A percentile compares a stretch with the other conserved stretches of the same genome.
phyloP scores from a whole-genome alignment of 495 filamentous ascomycete genomes.

The Halenospora varia region DNA sequence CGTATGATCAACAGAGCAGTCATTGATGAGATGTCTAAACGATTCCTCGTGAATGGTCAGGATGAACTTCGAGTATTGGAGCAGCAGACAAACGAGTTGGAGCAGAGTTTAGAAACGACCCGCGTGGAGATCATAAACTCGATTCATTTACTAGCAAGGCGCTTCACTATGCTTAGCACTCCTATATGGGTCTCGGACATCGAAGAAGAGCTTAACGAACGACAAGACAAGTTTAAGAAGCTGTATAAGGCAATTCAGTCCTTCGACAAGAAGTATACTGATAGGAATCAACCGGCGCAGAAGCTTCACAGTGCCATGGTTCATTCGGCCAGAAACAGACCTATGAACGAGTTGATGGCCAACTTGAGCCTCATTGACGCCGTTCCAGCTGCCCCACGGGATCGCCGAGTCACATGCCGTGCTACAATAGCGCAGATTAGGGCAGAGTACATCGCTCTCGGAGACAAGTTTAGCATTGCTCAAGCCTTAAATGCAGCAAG shows the following conservation, averaged over 20 bases:
- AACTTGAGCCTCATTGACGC: conserved; percentile 9
- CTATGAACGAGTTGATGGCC: conserved; percentile 12
- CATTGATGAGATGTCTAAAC: conserved; percentile 30
- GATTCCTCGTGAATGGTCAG: conserved; percentile 21
- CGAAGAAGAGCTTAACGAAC: conserved; percentile 11
- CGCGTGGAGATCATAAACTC: conserved; percentile 7
- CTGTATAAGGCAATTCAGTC: conserved; percentile 10
- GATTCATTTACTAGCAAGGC: conserved; percentile 3
- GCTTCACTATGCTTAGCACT: not conserved
- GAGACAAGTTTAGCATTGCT: conserved; percentile 13
- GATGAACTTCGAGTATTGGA: conserved; percentile 18
- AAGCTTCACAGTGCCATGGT: conserved; percentile 25
- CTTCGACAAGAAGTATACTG: conserved; percentile 15
- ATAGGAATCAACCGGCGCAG: conserved; percentile 23
- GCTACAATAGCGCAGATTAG: conserved; percentile 15
- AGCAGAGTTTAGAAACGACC: conserved; percentile 7
- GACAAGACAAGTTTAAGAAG: conserved; percentile 2
- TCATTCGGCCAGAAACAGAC: conserved; percentile 9
- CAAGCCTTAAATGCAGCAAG: conserved; percentile 11
- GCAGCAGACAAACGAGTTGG: conserved; percentile 7
- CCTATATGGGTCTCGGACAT: conserved; percentile 2
- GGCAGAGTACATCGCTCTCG: conserved; percentile 13
- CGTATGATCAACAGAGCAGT: conserved; percentile 29
- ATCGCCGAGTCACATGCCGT: conserved; percentile 19
- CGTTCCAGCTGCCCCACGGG: conserved; percentile 17